Conservation (phyloP, 1,284 basidiomycete genomes). For the Leccinum fallax region DNA sequence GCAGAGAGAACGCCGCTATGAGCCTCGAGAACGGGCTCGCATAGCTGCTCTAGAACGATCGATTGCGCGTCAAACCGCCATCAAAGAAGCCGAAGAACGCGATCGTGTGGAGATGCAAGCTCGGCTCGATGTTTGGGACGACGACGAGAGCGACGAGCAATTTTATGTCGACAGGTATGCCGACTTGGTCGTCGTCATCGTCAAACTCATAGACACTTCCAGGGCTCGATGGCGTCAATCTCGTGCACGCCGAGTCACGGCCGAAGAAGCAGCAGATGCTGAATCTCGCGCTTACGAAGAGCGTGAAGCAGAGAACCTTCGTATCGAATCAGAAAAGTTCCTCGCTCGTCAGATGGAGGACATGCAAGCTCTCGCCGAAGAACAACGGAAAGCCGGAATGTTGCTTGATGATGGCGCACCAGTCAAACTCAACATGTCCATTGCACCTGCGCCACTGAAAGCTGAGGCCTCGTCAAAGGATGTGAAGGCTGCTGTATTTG, state of each 20-base stretch:
- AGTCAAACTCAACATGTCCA: conserved; percentile 77
- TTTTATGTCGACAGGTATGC: conserved; percentile 84
- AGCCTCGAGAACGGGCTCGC: conserved; percentile 67
- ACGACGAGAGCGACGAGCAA: conserved; percentile 85
- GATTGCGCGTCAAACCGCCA: conserved; percentile 68
- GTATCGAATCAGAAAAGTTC: conserved; percentile 86
- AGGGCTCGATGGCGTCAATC: conserved; percentile 77
- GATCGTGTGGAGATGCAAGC: conserved; percentile 72
- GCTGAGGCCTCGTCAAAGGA: conserved; percentile 49
- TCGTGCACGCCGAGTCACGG: conserved; percentile 63
- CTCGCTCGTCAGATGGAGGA: conserved; percentile 89
- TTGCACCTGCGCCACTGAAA: conserved; percentile 51
- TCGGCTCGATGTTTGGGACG: conserved; percentile 83
- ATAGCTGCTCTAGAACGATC: conserved; percentile 76
- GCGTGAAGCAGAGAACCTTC: conserved; percentile 80
- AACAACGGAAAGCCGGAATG: conserved; percentile 85
- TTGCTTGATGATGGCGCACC: conserved; percentile 90
- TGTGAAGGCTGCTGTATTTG: conserved; percentile 64
- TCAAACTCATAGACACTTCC: not conserved
- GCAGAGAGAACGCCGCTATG: conserved; percentile 66
- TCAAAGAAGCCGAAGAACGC: conserved; percentile 74
- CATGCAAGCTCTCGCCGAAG: conserved; percentile 83
- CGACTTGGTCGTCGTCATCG: not conserved
- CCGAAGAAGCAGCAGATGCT: conserved; percentile 82
- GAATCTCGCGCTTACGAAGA: conserved; percentile 81